Base-by-base conservation (phyloP, 768 basidiomycete genomes). In the Amanita exitialis region DNA sequence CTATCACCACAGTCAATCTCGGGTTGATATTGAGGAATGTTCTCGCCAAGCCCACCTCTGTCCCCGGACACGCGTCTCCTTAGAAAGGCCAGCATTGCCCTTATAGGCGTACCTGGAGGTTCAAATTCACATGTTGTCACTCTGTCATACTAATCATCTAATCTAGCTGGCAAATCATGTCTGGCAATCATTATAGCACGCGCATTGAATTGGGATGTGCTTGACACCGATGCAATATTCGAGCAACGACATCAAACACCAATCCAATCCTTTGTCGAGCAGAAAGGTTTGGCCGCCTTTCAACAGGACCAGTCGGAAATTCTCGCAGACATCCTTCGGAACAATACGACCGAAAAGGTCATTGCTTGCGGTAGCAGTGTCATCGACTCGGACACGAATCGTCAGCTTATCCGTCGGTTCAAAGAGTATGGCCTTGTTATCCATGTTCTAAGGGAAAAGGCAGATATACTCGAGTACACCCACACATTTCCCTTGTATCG, bases 21-120 rank as follows among this genome's bases (percentile, higher is more conserved):
- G 37, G 37, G 6, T 18, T 38, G 37, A 41, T 20, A 15, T 27
- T 13, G 12, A 44, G 27, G 27, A 4, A 25, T n/a, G 13, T 3
- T 27, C 43, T 44, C 43, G 6, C 28, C 43, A n/a, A 27, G 28
- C n/a, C 25, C 15, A 9, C n/a, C 43, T 27, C n/a, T 28, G 25
- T 44, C 43, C 25, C 43, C 43, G 13, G 27, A 43, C 25, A 20
- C 13, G 6, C 51, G 39, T 3, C 50, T 51, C 25, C 53, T 54
- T 7, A 46, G 56, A 15, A 56, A 59, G 23, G 63, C 63, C 13
- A 62, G 57, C 47, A 64, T 87, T 57, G 70, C 87, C 53, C 64
- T 90, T 53, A 78, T 86, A 55, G 88, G 88, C 44, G 88, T 90
- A 86, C 79, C 85, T 6, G 88, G 89, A 38, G 83, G 62, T 56